Evolutionary conservation across 257 asterid species (phyloP).

Genomic region (Solanum tarapatanum): DNA sequence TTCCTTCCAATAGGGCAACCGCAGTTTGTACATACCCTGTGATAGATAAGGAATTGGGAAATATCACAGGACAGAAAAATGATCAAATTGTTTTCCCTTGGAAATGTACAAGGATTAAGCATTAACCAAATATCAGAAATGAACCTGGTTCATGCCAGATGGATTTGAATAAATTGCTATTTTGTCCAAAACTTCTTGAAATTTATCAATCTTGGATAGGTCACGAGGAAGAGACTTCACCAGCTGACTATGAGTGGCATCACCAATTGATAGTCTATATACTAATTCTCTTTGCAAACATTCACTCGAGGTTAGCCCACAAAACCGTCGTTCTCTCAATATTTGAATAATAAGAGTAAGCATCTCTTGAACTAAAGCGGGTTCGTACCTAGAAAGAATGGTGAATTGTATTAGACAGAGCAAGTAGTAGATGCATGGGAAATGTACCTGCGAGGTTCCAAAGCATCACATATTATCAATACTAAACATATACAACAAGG

Average conservation of each 20-base stretch:
- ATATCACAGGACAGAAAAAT: not conserved
- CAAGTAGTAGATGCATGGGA: not conserved
- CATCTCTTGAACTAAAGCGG: slow-evolving; percentile 76
- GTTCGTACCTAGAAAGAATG: slow-evolving; percentile 51
- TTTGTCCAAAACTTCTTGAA: slow-evolving; percentile 68
- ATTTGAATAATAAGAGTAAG: slow-evolving; percentile 78
- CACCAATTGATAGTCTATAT: slow-evolving; percentile 73
- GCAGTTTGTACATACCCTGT: slow-evolving; percentile 90
- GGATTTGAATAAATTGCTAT: slow-evolving; percentile 89
- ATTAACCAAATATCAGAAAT: not conserved
- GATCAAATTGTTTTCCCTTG: not conserved
- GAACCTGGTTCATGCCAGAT: slow-evolving; percentile 95
- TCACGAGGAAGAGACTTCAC: slow-evolving; percentile 91
- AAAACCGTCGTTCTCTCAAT: slow-evolving; percentile 81
- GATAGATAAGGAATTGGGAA: slow-evolving; percentile 11
- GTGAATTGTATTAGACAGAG: not conserved
- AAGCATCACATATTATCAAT: not conserved
- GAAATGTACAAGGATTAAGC: not conserved
- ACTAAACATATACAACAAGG: not conserved
- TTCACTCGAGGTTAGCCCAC: slow-evolving; percentile 73
- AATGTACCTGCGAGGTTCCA: not conserved
- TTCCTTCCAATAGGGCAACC: slow-evolving; percentile 69
- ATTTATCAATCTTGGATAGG: slow-evolving; percentile 60
- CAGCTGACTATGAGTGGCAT: slow-evolving; percentile 90
- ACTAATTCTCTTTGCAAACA: slow-evolving; percentile 76